Conservation (phyloP, 2,329 filamentous ascomycete species). For the Pseudovirgaria hyperparasitica region DNA sequence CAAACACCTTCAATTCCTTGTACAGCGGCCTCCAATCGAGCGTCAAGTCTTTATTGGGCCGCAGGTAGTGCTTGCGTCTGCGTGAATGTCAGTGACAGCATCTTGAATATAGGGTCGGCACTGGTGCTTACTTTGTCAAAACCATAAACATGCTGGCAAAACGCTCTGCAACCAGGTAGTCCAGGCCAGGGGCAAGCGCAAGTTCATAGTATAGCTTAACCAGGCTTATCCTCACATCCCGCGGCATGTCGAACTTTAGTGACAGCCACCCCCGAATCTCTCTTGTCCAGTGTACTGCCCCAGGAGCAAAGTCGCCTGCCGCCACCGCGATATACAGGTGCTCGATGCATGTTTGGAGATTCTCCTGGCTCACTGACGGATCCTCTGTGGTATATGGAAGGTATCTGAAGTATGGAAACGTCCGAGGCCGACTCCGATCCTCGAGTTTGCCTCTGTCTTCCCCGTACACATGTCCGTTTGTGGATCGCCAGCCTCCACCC, state of each 20-base stretch:
- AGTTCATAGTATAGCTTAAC: slow-evolving; percentile 93
- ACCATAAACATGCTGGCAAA: slow-evolving; percentile 96
- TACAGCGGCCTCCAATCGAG: slow-evolving; percentile 91
- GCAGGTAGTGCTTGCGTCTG: slow-evolving; percentile 90
- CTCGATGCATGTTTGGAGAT: slow-evolving; percentile 77
- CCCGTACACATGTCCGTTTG: slow-evolving; percentile 35
- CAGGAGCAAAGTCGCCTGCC: slow-evolving; percentile 86
- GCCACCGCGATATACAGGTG: slow-evolving; percentile 86
- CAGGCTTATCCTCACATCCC: slow-evolving; percentile 68
- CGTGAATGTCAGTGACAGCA: slow-evolving; percentile 13
- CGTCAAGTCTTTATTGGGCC: slow-evolving; percentile 74
- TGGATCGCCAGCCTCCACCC: slow-evolving; percentile 46
- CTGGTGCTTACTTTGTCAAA: slow-evolving; percentile 64
- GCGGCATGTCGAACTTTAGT: slow-evolving; percentile 92
- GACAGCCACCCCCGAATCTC: slow-evolving; percentile 92
- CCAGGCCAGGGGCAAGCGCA: slow-evolving; percentile 76
- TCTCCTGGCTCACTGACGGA: slow-evolving; percentile 61
- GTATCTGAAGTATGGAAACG: slow-evolving; percentile 84
- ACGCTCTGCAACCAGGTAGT: slow-evolving; percentile 67
- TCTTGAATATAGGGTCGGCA: slow-evolving; percentile 1
- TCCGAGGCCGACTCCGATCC: slow-evolving; percentile 65
- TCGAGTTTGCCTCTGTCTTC: slow-evolving; percentile 41
- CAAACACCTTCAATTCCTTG: slow-evolving; percentile 82
- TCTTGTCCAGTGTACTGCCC: slow-evolving; percentile 91
- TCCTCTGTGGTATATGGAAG: slow-evolving; percentile 83